These are phyloP conservation scores for Talaromyces thailandensis DNA, from an alignment of 495 filamentous ascomycete species.

Conservation along the genomic window DNA sequence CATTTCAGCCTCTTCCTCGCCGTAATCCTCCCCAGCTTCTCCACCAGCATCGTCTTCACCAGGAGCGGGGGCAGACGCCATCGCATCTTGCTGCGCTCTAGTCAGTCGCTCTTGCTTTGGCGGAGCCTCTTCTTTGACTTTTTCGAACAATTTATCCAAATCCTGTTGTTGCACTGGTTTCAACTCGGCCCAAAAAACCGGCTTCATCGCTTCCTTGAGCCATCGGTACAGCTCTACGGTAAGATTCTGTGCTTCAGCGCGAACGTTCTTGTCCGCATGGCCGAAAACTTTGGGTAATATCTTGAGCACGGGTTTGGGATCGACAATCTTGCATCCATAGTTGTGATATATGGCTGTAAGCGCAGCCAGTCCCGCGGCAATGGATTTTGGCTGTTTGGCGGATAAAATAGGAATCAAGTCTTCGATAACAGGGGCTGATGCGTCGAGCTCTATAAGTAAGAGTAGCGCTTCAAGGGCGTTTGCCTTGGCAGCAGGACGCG, in stretches of 20 bases:
- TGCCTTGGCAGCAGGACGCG: conserved; percentile 78
- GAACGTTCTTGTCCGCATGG: conserved; percentile 97
- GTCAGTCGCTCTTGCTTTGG: conserved; percentile 91
- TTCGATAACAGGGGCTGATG: conserved; percentile 77
- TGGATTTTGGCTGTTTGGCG: conserved; percentile 90
- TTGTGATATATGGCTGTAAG: conserved; percentile 80
- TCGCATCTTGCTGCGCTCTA: conserved; percentile 77
- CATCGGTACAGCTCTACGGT: conserved; percentile 94
- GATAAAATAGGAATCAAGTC: conserved; percentile 78
- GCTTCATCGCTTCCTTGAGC: conserved; percentile 97
- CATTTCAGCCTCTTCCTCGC: conserved; percentile 64
- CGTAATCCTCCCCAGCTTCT: conserved; percentile 51
- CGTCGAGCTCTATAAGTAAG: conserved; percentile 84
- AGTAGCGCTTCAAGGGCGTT: conserved; percentile 80
- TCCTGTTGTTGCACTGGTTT: conserved; percentile 95
- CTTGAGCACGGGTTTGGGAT: conserved; percentile 94
- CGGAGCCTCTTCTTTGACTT: conserved; percentile 74
- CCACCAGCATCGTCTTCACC: conserved; percentile 40
- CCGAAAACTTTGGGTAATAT: conserved; percentile 82
- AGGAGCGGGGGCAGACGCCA: conserved; percentile 54
- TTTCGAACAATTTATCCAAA: conserved; percentile 88
- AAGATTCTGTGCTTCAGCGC: conserved; percentile 85
- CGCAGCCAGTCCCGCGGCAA: conserved; percentile 73
- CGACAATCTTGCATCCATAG: conserved; percentile 91
- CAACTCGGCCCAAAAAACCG: conserved; percentile 91